These are phyloP conservation scores for Cercospora canescens DNA, from an alignment of 2,329 filamentous ascomycete species.

Conservation along the genomic window DNA sequence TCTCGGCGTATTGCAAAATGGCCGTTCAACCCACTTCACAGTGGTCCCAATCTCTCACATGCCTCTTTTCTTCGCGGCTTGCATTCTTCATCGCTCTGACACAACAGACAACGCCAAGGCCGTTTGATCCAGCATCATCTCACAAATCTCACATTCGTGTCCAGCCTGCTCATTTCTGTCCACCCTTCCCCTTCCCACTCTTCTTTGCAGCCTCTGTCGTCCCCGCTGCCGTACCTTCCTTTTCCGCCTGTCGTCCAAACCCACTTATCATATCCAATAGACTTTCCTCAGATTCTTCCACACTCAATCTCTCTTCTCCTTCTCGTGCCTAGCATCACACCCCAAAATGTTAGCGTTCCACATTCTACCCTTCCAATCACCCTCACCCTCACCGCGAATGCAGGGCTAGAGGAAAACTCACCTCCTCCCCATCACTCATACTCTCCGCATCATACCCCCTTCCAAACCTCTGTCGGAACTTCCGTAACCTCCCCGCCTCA, in stretches of 20 bases:
- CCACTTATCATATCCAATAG: conserved; percentile 59
- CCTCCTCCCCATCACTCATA: conserved; percentile 31
- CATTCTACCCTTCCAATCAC: background rate
- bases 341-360: conserved; percentile 27
- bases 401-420: conserved; percentile 14
- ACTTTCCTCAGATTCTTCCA: conserved; percentile 52
- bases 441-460: conserved; percentile 71
- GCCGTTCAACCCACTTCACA: too few species aligned
- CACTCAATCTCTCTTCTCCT: conserved; percentile 48
- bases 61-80: too few species aligned
- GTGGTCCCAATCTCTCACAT: too few species aligned
- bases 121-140: background rate
- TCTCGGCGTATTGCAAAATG: too few species aligned
- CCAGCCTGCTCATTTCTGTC: conserved; percentile 32
- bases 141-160: background rate
- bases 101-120: too few species aligned
- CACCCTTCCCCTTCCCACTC: conserved; percentile 38
- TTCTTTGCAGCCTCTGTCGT: conserved; percentile 38
- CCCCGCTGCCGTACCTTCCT: conserved; percentile 47
- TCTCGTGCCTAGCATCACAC: conserved; percentile 39
- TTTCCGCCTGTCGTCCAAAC: conserved; percentile 40
- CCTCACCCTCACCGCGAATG: background rate
- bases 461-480: conserved; percentile 84
- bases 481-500: conserved; percentile 84
- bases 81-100: too few species aligned